phyloP scores from a whole-genome alignment of 2,329 filamentous ascomycete genomes.

The Cladosporium sp. region DNA sequence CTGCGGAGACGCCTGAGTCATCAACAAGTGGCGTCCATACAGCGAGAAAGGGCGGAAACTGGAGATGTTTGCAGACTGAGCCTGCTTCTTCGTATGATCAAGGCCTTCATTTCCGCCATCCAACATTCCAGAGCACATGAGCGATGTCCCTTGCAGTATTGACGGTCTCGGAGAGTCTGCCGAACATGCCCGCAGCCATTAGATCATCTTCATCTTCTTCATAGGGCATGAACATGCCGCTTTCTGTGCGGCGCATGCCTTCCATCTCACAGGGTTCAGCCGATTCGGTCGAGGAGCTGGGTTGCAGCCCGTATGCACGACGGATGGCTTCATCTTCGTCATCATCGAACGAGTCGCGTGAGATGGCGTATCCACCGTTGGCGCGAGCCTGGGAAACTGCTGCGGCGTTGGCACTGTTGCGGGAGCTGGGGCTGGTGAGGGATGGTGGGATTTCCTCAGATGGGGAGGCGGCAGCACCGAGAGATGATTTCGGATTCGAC shows the following conservation, averaged over 20 bases:
- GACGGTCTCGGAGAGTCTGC: slow-evolving; percentile 73
- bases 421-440: background rate
- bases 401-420: slow-evolving; percentile 7
- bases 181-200: slow-evolving; percentile 59
- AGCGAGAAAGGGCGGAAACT: background rate
- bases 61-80: background rate
- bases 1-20: background rate
- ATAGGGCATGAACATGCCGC: slow-evolving; percentile 88
- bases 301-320: slow-evolving; percentile 39
- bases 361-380: slow-evolving; percentile 8
- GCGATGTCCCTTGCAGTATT: slow-evolving; percentile 61
- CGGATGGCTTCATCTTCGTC: slow-evolving; percentile 38
- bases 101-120: slow-evolving; percentile 50
- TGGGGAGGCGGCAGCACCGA: slow-evolving; percentile 21
- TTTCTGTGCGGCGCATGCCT: slow-evolving; percentile 69
- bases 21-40: background rate
- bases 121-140: slow-evolving; percentile 63
- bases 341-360: slow-evolving; percentile 42
- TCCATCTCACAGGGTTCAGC: slow-evolving; percentile 53
- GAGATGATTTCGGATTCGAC: slow-evolving; percentile 29
- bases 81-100: background rate
- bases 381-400: slow-evolving; percentile 2
- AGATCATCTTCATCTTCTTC: slow-evolving; percentile 65
- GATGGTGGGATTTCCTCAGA: slow-evolving; percentile 8
- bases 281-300: slow-evolving; percentile 17